phyloP scores from a whole-genome alignment of 1,284 basidiomycete species.

The Exsudoporus floridanus region DNA sequence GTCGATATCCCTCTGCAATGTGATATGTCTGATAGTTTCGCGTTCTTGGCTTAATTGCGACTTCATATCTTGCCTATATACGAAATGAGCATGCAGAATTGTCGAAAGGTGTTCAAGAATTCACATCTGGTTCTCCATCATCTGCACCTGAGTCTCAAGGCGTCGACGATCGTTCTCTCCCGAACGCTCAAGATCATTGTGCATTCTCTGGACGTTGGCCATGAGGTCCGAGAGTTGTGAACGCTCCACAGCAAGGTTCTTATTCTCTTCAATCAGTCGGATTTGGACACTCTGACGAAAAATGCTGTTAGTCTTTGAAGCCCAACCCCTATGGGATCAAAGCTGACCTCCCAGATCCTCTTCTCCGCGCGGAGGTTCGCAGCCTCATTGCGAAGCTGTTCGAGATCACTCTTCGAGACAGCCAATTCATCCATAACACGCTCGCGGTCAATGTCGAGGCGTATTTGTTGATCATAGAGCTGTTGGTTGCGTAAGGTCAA shows the following conservation, averaged over 20 bases:
- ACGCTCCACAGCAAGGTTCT: constrained; percentile 74
- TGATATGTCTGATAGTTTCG: constrained; percentile 69
- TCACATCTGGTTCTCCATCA: constrained; percentile 77
- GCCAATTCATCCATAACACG: constrained; percentile 65
- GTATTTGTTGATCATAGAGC: constrained; percentile 65
- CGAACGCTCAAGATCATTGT: constrained; percentile 80
- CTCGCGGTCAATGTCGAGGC: constrained; percentile 64
- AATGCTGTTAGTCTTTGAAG: constrained; percentile 1
- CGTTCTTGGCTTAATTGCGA: constrained; percentile 77
- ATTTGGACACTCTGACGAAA: constrained; percentile 62
- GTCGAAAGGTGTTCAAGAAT: constrained; percentile 26
- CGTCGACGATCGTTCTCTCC: constrained; percentile 78
- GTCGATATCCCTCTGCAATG: constrained; percentile 81
- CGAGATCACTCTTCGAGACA: constrained; percentile 55
- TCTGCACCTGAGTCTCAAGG: constrained; percentile 77
- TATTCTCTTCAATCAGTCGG: constrained; percentile 85
- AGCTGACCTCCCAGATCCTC: constrained; percentile 82
- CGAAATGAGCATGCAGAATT: background rate
- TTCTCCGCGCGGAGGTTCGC: constrained; percentile 89
- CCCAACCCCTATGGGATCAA: no score
- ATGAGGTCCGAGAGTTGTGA: constrained; percentile 84
- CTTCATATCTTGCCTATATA: constrained; percentile 69
- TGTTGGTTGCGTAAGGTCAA: constrained; percentile 65
- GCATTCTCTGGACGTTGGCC: constrained; percentile 86
- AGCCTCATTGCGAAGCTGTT: constrained; percentile 79